Conservation (phyloP, 2,329 filamentous ascomycete species). For the Biscogniauxia mediterranea region DNA sequence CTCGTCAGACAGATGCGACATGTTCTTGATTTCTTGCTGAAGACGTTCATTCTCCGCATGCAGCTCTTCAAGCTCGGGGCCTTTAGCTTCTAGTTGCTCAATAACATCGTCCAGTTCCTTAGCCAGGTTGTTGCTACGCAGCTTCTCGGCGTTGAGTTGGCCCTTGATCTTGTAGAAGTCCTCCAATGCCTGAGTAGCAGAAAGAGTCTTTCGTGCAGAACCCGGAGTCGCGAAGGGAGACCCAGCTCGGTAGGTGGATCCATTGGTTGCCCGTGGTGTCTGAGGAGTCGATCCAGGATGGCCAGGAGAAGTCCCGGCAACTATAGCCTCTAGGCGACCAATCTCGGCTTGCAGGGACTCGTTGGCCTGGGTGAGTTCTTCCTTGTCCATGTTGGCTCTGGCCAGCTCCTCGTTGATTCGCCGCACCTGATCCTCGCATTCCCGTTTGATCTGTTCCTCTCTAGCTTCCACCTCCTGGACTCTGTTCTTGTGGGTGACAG, state of each 20-base stretch:
- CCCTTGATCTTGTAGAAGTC: constrained; percentile 67
- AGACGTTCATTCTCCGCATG: constrained; percentile 78
- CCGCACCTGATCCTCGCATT: constrained; percentile 60
- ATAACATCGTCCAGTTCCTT: constrained; percentile 84
- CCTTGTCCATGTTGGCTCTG: constrained; percentile 47
- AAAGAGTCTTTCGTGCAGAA: constrained; percentile 58
- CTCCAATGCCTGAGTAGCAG: constrained; percentile 62
- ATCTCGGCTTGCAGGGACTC: constrained; percentile 53
- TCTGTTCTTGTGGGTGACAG: constrained; percentile 68
- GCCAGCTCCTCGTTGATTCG: constrained; percentile 57
- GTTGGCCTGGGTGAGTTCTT: constrained; percentile 47
- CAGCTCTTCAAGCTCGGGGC: constrained; percentile 84
- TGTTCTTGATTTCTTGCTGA: constrained; percentile 76
- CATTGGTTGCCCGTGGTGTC: constrained; percentile 58
- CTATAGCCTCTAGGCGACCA: constrained; percentile 50
- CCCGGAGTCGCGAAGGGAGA: constrained; percentile 63
- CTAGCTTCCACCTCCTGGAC: constrained; percentile 66
- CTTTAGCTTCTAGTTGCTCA: constrained; percentile 77
- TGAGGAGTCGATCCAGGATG: constrained; percentile 52
- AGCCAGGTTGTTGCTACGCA: constrained; percentile 70
- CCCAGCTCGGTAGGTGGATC: constrained; percentile 51
- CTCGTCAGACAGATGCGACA: constrained; percentile 80
- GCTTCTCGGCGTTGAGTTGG: constrained; percentile 70
- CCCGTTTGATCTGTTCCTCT: constrained; percentile 63
- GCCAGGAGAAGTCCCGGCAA: constrained; percentile 40